These are phyloP conservation scores for Penicillium sp. DNA, from an alignment of 2,329 filamentous ascomycete species.

Conservation along the genomic window DNA sequence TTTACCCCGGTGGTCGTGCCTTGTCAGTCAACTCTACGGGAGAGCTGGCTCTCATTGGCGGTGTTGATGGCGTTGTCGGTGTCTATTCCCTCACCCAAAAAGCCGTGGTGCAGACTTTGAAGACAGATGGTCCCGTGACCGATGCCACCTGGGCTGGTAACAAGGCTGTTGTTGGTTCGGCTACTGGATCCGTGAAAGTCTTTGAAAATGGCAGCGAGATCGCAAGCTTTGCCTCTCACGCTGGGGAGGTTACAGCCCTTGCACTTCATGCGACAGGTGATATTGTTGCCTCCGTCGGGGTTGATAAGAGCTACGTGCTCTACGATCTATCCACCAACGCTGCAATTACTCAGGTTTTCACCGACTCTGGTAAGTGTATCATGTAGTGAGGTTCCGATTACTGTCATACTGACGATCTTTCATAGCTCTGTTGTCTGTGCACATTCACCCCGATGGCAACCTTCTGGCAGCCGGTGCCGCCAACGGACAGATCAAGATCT, in stretches of 20 bases:
- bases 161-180: conserved; percentile 69
- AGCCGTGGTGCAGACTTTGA: conserved; percentile 68
- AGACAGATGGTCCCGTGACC: conserved; percentile 66
- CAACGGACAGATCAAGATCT: conserved; percentile 81
- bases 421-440: conserved; percentile 68
- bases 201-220: conserved; percentile 70
- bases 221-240: conserved; percentile 73
- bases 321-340: conserved; percentile 72
- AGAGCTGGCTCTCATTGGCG: conserved; percentile 70
- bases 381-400: conserved; percentile 8
- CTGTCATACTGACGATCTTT: conserved; percentile 17
- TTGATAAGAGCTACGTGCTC: conserved; percentile 88
- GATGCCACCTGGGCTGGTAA: conserved; percentile 58
- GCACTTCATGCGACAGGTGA: conserved; percentile 79
- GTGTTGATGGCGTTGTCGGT: conserved; percentile 70
- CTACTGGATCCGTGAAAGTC: conserved; percentile 75
- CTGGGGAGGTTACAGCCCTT: conserved; percentile 73
- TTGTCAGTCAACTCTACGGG: conserved; percentile 60
- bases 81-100: conserved; percentile 76
- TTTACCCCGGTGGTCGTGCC: conserved; percentile 59
- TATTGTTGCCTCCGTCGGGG: conserved; percentile 80
- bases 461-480: conserved; percentile 81
- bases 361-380: conserved; percentile 66
- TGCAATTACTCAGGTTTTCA: conserved; percentile 74
- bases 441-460: conserved; percentile 97